These are phyloP conservation scores for Akanthomyces dipterigenus DNA, from an alignment of 2,329 filamentous ascomycete genomes.

Conservation along the genomic window DNA sequence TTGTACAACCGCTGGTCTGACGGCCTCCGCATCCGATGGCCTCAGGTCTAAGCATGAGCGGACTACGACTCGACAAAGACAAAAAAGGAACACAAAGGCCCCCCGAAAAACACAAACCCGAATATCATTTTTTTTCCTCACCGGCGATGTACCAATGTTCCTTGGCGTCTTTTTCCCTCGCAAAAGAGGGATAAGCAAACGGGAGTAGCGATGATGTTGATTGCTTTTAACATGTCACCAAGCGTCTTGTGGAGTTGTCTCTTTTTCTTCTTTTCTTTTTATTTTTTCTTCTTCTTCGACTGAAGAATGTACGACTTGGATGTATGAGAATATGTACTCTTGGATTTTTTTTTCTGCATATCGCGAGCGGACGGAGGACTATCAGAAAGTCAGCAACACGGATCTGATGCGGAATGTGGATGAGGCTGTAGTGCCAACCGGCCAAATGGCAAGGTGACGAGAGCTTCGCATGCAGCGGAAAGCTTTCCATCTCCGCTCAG, in stretches of 20 bases:
- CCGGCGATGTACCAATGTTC: slow-evolving; percentile 1
- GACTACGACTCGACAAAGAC: neutral
- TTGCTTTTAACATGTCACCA: slow-evolving; percentile 1
- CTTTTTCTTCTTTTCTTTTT: neutral
- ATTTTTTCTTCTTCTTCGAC: slow-evolving; percentile 12
- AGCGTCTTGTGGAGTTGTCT: slow-evolving; percentile 4
- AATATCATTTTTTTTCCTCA: neutral
- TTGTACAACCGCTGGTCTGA: slow-evolving; percentile 88
- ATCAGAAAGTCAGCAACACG: neutral
- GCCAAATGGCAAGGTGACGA: neutral
- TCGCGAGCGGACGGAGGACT: neutral
- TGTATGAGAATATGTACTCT: slow-evolving; percentile 13
- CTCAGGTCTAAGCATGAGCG: slow-evolving; percentile 29
- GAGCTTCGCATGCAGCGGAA: neutral
- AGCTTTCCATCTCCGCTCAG: neutral
- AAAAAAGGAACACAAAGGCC: neutral
- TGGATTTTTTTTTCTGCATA: slow-evolving; percentile 8
- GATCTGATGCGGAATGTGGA: neutral
- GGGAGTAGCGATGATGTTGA: slow-evolving; percentile 5
- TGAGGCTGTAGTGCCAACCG: neutral
- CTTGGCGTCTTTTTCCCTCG: neutral
- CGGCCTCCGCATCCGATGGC: slow-evolving; percentile 68
- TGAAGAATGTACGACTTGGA: slow-evolving; percentile 12
- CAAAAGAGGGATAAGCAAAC: neutral
- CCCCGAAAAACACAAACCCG: neutral